Conservation (phyloP, 768 basidiomycete genomes). For the Termitomyces sp. region DNA sequence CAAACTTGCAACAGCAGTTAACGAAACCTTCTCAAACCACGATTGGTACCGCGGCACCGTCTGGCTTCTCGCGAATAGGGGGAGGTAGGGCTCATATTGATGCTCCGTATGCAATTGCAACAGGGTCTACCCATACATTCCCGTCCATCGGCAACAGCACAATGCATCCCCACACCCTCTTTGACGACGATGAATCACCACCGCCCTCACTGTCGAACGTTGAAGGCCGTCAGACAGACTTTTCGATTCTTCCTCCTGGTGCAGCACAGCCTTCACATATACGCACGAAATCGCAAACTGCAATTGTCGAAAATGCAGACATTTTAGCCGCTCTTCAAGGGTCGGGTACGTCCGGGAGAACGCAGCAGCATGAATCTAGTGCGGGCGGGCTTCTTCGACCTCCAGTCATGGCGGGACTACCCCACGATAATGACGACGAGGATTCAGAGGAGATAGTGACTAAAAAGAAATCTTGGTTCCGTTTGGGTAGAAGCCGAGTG, state of each 20-base stretch:
- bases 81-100: constrained; percentile 87
- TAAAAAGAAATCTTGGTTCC: constrained; percentile 71
- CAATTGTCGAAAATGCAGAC: constrained; percentile 68
- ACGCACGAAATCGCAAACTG: constrained; percentile 79
- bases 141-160: constrained; percentile 54
- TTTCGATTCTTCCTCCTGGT: constrained; percentile 44
- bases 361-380: constrained; percentile 16
- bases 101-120: constrained; percentile 74
- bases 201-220: constrained; percentile 50
- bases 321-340: constrained; percentile 17
- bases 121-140: constrained; percentile 60
- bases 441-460: constrained; percentile 38
- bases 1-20: constrained; percentile 10
- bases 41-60: constrained; percentile 18
- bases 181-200: constrained; percentile 34
- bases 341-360: constrained; percentile 5
- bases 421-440: constrained; percentile 34
- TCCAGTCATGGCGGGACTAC: constrained; percentile 13
- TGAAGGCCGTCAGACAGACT: constrained; percentile 31
- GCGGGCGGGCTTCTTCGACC: constrained; percentile 16
- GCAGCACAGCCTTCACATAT: constrained; percentile 63
- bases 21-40: constrained; percentile 17
- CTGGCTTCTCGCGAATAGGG: constrained; percentile 83
- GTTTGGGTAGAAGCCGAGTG: constrained; percentile 51
- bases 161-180: constrained; percentile 12